Percentiles rank a stretch among this genome's conserved stretches.
Evolutionary conservation across 805 yeast genomes (phyloP).

Genomic region (Groenewaldozyma salmanticensis): DNA sequence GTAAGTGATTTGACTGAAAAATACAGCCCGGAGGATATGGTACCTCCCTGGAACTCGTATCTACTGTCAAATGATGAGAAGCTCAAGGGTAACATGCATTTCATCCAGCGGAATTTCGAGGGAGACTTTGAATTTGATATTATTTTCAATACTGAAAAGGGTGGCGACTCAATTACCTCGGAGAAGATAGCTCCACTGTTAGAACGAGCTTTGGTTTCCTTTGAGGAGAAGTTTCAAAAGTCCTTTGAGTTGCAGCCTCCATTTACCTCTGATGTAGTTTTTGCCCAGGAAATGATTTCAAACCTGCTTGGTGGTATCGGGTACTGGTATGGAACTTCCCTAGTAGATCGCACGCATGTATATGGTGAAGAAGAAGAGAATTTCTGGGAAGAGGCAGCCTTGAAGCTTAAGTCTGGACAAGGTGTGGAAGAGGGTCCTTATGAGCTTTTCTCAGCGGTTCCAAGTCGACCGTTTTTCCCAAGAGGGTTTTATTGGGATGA

Average conservation of each 20-base stretch:
- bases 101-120: constrained; percentile 62
- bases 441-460: constrained; percentile 73
- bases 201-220: constrained; percentile 25
- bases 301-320: constrained; percentile 86
- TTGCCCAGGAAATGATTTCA: constrained; percentile 73
- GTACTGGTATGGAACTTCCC: constrained; percentile 72
- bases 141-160: constrained; percentile 40
- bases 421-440: constrained; percentile 55
- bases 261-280: constrained; percentile 34
- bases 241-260: constrained; percentile 48
- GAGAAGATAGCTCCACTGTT: constrained; percentile 21
- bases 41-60: constrained; percentile 37
- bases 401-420: constrained; percentile 5
- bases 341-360: constrained; percentile 64
- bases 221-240: constrained; percentile 44
- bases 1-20: constrained; percentile 36
- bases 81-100: constrained; percentile 70
- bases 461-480: constrained; percentile 90
- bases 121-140: constrained; percentile 73
- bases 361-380: constrained; percentile 56
- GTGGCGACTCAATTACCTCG: constrained; percentile 31
- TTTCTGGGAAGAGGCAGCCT: constrained; percentile 28
- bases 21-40: constrained; percentile 24
- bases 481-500: constrained; percentile 99
- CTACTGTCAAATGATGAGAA: constrained; percentile 48